These are phyloP conservation scores for Fusarium decemcellulare DNA, from an alignment of 2,329 filamentous ascomycete species.

Conservation along the genomic window DNA sequence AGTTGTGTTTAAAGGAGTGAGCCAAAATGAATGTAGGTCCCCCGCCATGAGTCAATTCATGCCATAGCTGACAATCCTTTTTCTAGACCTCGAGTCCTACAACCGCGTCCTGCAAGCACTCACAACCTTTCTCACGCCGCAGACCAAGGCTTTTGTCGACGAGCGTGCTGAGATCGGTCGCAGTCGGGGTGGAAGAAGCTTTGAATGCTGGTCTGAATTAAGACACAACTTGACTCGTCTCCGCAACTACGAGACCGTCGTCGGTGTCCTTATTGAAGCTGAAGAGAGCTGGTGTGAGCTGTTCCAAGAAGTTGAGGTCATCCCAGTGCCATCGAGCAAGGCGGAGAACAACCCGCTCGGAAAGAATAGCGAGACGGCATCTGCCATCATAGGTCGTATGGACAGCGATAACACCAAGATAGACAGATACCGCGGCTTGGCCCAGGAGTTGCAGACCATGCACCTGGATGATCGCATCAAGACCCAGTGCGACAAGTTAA, in stretches of 20 bases:
- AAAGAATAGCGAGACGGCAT: slow-evolving; percentile 33
- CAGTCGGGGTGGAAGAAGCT: slow-evolving; percentile 29
- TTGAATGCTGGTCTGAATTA: slow-evolving; percentile 48
- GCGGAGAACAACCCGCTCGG: slow-evolving; percentile 30
- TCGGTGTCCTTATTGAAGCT: slow-evolving; percentile 36
- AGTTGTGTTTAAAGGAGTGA: not conserved
- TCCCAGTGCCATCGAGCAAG: slow-evolving; percentile 44
- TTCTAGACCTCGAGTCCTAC: slow-evolving; percentile 22
- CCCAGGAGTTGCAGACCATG: slow-evolving; percentile 40
- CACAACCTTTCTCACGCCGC: slow-evolving; percentile 1
- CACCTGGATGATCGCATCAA: slow-evolving; percentile 44
- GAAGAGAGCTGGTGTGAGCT: slow-evolving; percentile 46
- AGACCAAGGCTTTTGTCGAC: slow-evolving; percentile 16
- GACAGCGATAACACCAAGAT: not conserved
- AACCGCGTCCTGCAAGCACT: slow-evolving; percentile 7
- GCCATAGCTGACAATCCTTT: not conserved
- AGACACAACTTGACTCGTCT: slow-evolving; percentile 48
- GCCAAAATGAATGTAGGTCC: slow-evolving; percentile 1
- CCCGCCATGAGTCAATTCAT: not conserved
- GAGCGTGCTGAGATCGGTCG: slow-evolving; percentile 23
- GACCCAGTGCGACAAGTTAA: slow-evolving; percentile 1
- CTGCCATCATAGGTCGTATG: slow-evolving; percentile 44
- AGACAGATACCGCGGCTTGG: slow-evolving; percentile 21
- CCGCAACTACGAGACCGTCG: slow-evolving; percentile 37
- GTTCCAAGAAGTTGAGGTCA: slow-evolving; percentile 50